Evolutionary conservation across 306 rosid species (phyloP), one percentile per base, ranked within the genome.

Genomic region (Styphnolobium japonicum): DNA sequence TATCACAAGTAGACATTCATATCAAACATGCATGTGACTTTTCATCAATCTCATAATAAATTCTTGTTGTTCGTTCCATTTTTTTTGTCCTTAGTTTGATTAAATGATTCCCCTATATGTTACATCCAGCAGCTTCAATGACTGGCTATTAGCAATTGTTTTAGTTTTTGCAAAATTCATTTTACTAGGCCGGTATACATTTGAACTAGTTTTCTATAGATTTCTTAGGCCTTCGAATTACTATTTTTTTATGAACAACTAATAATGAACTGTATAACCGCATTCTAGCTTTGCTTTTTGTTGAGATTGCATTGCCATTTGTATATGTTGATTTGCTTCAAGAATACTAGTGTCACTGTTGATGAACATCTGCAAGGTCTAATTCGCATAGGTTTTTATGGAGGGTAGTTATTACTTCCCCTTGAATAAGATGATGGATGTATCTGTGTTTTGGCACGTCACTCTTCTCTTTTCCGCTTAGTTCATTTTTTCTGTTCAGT

Each of bases 1-100:
- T 85, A 37, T 77, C 79, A 74, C 82, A 84, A 86, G 82, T 81
- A 80, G 89, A 89, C 91, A 87, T 91, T 92, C 92, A 83, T 82
- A 80, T 86, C 86, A 87, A 85, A 76, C 90, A 80, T 82, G 80
- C 85, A 68, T 77, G 83, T 80, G 88, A 78, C 80, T 63, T 85
- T 82, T 80, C 87, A 79, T 68, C 82, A 71, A 78, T 87, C 85
- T 82, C 80, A 48, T 48, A 90, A 92, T 90, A 89, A 92, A 84
- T 85, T 23, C 67, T 9, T 71, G 68, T 83, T 83, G 77, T 71
- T 73, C 79, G 39, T 73, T 55, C 10, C 55, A 1, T 67, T 18
- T 15, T 67, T 4, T 62, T 39, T 40, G 42, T 0, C 11, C 52
- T 6, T 12, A 6, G 21, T 51, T 10, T 16, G 15, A 18, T 61